Evolutionary conservation across 2,329 filamentous ascomycete species (phyloP), one percentile per base, ranked within the genome.

Genomic region (Phialemonium atrogriseum): DNA sequence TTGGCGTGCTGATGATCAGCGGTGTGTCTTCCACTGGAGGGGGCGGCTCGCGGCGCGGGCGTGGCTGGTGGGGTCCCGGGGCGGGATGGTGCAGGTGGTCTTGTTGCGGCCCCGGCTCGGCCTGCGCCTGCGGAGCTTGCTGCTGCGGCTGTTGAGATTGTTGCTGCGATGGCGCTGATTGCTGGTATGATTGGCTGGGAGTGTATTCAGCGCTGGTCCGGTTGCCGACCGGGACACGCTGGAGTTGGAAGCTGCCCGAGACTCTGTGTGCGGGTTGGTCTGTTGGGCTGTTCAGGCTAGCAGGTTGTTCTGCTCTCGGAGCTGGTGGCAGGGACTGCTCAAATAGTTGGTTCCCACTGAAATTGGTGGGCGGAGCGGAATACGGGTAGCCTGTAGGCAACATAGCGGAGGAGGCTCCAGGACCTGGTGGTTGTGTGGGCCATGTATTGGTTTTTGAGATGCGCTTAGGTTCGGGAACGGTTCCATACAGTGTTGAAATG

Each of bases 1-100:
- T 62, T 1, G 72, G 72, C 4, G 73, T 77, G 49, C 72, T 77
- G 48, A 77, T 75, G 33, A 77, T 77, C 16, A 77, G 57, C 4
- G 73, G 71, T 32, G 67, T 64, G 22, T 75, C 70, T 16, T 67
- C 55, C 4, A 40, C 38, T 5, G 46, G 47, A 11, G 49, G 37
- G 10, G 47, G 36, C 34, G 45, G 42, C 30, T 36, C 40, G 35
- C 43, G 32, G 32, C 39, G 37, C 27, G 38, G 28, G 18, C 42
- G 38, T 2, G 45, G 41, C 21, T 37, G 37, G 25, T 39, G 28
- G 15, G 30, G 30, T 11, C n/a, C 23, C 30, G 24, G 28, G 32
- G 10, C n/a, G 12, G 31, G 25, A 20, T 15, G 31, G 23, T 33
- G 33, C 12, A 26, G 8, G 15, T 8, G 15, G 8, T 26, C 11